Evolutionary conservation across 768 basidiomycete genomes (phyloP), one percentile per base, ranked within the genome.

Genomic region (Lepiota venenata): DNA sequence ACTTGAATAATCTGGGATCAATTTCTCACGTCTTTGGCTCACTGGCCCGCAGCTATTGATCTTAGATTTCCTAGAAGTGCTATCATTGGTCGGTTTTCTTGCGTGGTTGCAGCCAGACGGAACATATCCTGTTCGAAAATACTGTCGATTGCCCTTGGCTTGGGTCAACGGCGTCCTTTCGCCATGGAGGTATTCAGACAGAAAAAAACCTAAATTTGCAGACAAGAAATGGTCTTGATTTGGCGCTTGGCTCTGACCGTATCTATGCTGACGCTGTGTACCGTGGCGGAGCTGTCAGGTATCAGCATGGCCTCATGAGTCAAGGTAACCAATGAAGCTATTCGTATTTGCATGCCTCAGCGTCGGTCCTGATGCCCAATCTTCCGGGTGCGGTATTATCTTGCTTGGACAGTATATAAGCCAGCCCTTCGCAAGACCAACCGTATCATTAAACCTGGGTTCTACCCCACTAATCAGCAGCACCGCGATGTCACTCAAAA

Each of bases 401-500:
- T 18, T 22, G 7, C 10, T n/a, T 44, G n/a, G 15, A 32, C 7
- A 5, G 50, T 52, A 52, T 52, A 52, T 43, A 52, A 52, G 32
- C 41, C 43, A 43, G 11, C 18, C 10, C 27, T 37, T 35, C 15
- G 20, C 6, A 18, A 22, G 32, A 11, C 18, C 29, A 21, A 16
- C 38, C 22, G 22, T 35, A 52, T 37, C 20, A 35, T 41, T 41
- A 10, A 20, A 29, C 20, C 44, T 43, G 44, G 52, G 22, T 32
- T 35, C 20, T 6, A 18, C 9, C 37, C 27, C 16, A 29, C 18
- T 41, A 37, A 22, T 40, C 20, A 7, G 36, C 14, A 47, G 43
- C 29, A 52, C 11, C 20, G 29, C 27, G 14, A 57, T 57, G 56
- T 35, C 56, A n/a, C 36, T 54, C 46, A 57, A 48, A 36, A 14